Base-by-base conservation (phyloP, 2,329 filamentous ascomycete genomes). In the Paracorniculantispora psalliotae region DNA sequence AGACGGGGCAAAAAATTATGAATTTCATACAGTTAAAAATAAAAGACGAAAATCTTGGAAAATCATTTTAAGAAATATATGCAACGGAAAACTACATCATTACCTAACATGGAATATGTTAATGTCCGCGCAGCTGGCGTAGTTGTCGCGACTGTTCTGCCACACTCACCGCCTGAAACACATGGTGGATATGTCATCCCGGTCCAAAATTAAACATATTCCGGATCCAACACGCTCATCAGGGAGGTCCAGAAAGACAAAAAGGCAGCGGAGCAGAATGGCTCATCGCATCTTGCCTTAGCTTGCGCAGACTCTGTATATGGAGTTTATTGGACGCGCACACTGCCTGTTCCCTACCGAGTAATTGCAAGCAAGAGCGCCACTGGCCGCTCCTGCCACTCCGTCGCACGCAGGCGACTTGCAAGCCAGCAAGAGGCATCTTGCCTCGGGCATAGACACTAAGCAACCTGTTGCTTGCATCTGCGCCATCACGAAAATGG, bases 141-240 rank as follows among this genome's bases (percentile, higher is more conserved):
- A n/a, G 19, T 12, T 39, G 41, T 43, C 8, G 48, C 17, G 21
- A n/a, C 26, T 21, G 57, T 65, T 66, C 67, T 70, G 68, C 68
- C 67, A 21, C 19, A 5, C 61, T 63, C 67, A 72, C 70, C 70
- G 69, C 69, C 70, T 65, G 67, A 66, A 68, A 39, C 44, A 37
- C 35, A 12, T 35, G 41, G 56, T 39, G 56, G 28, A 59, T 52
- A 52, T 59, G n/a, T 15, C 28, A 44, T 4, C 39, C 35, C 23
- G 30, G 48, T 6, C 8, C 55, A 37, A 59, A 41, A 59, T 59
- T 52, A 47, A 28, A 43, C 30, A 15, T 26, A 12, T 28, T 43
- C n/a, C 41, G 4, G 51, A 30, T 41, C 41, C 28, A 19, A 6
- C 39, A 55, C 46, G 39, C 41, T 39, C 21, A 21, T 28, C 23